A percentile compares a stretch with the other conserved stretches of the same genome.
Conservation (phyloP, 2,329 filamentous ascomycete genomes). For the Dactylella cylindrospora region DNA sequence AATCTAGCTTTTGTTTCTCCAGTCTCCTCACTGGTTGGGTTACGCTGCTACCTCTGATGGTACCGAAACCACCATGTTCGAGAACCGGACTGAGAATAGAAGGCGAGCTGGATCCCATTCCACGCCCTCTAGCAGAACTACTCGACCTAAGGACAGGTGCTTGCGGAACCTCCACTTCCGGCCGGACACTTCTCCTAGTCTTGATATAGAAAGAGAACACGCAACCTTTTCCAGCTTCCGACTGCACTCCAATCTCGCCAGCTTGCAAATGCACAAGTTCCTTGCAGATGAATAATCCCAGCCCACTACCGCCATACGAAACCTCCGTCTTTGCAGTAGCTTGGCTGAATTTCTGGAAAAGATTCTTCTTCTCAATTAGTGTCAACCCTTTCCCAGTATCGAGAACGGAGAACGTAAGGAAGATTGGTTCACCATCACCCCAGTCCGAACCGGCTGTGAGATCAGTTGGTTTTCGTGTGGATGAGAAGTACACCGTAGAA, state of each 20-base stretch:
- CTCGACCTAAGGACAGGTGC: slow-evolving; percentile 26
- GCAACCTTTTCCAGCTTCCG: slow-evolving; percentile 67
- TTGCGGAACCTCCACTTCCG: slow-evolving; percentile 38
- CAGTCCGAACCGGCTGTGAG: slow-evolving; percentile 44
- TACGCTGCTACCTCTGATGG: background rate
- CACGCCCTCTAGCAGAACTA: slow-evolving; percentile 10
- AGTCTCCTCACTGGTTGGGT: background rate
- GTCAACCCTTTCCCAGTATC: slow-evolving; percentile 76
- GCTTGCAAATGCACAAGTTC: slow-evolving; percentile 76
- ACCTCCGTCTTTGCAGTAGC: slow-evolving; percentile 61
- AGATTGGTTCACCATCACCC: slow-evolving; percentile 62
- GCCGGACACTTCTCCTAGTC: slow-evolving; percentile 61
- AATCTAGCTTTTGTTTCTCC: slow-evolving; percentile 22
- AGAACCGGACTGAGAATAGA: background rate
- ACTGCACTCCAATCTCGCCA: slow-evolving; percentile 73
- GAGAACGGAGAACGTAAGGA: slow-evolving; percentile 70
- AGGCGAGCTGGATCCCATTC: background rate
- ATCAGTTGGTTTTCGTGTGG: slow-evolving; percentile 47
- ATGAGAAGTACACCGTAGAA: slow-evolving; percentile 51
- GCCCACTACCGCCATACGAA: slow-evolving; percentile 69
- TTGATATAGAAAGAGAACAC: slow-evolving; percentile 78
- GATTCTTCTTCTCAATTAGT: slow-evolving; percentile 56
- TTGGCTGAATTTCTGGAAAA: slow-evolving; percentile 48
- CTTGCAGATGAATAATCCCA: slow-evolving; percentile 74
- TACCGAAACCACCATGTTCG: slow-evolving; percentile 7